Conservation (phyloP, 345 rosid species). For the Aquilaria sinensis region DNA sequence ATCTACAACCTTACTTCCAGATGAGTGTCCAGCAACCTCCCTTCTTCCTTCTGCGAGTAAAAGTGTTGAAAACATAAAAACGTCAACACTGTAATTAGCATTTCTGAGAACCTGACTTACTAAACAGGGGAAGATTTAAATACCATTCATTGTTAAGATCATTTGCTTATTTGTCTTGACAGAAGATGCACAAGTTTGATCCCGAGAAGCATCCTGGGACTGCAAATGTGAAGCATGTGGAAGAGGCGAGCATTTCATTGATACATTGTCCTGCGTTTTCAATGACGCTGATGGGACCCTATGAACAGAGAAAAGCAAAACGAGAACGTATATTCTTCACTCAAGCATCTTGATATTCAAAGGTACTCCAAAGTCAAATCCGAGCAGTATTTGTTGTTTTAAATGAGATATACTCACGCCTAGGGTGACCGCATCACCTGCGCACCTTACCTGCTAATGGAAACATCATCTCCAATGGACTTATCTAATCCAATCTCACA, state of each 20-base stretch:
- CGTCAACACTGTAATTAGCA: neutral
- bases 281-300: slow-evolving; percentile 30
- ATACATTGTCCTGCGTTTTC: slow-evolving; percentile 38
- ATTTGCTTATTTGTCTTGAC: slow-evolving; percentile 29
- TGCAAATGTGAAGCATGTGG: slow-evolving; percentile 34
- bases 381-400: neutral
- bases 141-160: slow-evolving; percentile 38
- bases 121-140: neutral
- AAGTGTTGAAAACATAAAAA: neutral
- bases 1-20: slow-evolving; percentile 13
- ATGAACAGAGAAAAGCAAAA: neutral
- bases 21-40: slow-evolving; percentile 21
- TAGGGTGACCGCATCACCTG: neutral
- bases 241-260: slow-evolving; percentile 33
- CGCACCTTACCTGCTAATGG: slow-evolving; percentile 36
- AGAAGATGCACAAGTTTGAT: slow-evolving; percentile 27
- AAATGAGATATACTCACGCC: neutral
- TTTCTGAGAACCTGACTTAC: neutral
- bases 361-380: neutral
- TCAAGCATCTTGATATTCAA: neutral
- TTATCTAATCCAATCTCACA: slow-evolving; percentile 30
- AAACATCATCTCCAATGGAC: slow-evolving; percentile 31
- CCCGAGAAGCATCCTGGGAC: slow-evolving; percentile 37
- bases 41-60: slow-evolving; percentile 24
- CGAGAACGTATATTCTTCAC: too few relatives aligned